Conservation (phyloP, 805 yeast genomes). For the Candida pseudofarinosa region DNA sequence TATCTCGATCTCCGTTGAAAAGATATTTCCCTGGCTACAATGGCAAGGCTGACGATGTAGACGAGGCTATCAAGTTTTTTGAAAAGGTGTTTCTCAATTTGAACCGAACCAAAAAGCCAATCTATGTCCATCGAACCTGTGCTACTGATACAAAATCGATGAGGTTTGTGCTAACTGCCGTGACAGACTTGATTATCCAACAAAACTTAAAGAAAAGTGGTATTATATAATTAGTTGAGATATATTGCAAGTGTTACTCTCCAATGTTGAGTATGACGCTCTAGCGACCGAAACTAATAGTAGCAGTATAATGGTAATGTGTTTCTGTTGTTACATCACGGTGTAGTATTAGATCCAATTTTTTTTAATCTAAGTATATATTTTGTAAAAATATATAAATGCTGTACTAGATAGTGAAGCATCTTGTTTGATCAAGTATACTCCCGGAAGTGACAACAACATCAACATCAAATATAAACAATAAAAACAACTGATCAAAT, state of each 20-base stretch:
- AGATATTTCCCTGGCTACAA: conserved; percentile 74
- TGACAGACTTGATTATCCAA: conserved; percentile 85
- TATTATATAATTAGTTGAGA: conserved; percentile 46
- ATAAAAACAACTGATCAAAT: neutral
- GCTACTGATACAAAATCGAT: conserved; percentile 90
- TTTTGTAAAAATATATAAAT: conserved; percentile 8
- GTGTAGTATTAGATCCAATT: neutral
- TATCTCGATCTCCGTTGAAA: conserved; percentile 60
- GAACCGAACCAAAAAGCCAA: conserved; percentile 66
- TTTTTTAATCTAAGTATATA: conserved; percentile 4
- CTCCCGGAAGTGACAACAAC: neutral
- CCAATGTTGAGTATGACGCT: too few species aligned
- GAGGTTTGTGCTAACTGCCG: conserved; percentile 88
- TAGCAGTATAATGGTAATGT: too few species aligned
- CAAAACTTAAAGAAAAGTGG: conserved; percentile 79
- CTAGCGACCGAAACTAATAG: too few species aligned
- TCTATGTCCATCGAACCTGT: conserved; percentile 89
- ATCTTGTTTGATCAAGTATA: neutral
- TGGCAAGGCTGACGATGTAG: conserved; percentile 58
- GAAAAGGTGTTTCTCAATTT: conserved; percentile 61
- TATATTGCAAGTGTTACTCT: too few species aligned
- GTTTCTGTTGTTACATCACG: neutral
- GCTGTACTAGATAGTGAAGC: conserved; percentile 3
- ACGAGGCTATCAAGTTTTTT: conserved; percentile 67
- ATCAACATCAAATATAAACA: neutral